Base-by-base conservation (phyloP, 495 filamentous ascomycete genomes). In the Tuber calosporum region DNA sequence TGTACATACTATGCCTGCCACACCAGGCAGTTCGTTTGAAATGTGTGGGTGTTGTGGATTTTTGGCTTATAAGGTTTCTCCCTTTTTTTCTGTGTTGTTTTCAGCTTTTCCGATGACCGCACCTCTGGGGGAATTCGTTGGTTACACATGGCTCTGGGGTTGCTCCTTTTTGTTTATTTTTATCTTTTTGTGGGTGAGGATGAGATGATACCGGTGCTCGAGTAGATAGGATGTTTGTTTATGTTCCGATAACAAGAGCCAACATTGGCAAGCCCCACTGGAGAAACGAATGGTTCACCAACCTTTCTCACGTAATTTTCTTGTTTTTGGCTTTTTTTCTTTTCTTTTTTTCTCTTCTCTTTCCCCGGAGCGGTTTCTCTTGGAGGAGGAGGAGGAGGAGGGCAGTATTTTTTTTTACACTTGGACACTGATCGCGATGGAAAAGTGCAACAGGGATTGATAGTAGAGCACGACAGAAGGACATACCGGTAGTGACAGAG, bases 241-340 rank as follows among this genome's bases (percentile, higher is more conserved):
- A 34, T 62, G 53, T 62, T 62, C 34, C 53, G 53, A 62, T 62
- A 62, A 62, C 53, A 30, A 9, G 53, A 62, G 53, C 53, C 53
- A 62, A 62, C 53, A 62, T 34, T 1, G 30, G 53, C 53, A 62
- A 62, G 53, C 53, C 26, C 53, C 53, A 15, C 30, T 19, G 53
- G 53, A 17, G 53, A 62, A 62, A 62, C 53, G 53, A 62, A 62
- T 13, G 53, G 9, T 62, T 11, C 53, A 62, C 53, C 26, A 62
- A 34, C 53, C 53, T 62, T 4, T 62, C 53, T 62, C 53, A 62
- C 53, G 53, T 62, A 62, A 62, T 26, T 34, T 62, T 62, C 53
- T 62, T 62, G 53, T 62, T 62, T 62, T 62, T 34, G 30, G 53
- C 53, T 62, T 34, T 62, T 62, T 19, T 62, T 34, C 17, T 62